Evolutionary conservation across 768 basidiomycete species (phyloP).

Genomic region (Calocera viscosa): DNA sequence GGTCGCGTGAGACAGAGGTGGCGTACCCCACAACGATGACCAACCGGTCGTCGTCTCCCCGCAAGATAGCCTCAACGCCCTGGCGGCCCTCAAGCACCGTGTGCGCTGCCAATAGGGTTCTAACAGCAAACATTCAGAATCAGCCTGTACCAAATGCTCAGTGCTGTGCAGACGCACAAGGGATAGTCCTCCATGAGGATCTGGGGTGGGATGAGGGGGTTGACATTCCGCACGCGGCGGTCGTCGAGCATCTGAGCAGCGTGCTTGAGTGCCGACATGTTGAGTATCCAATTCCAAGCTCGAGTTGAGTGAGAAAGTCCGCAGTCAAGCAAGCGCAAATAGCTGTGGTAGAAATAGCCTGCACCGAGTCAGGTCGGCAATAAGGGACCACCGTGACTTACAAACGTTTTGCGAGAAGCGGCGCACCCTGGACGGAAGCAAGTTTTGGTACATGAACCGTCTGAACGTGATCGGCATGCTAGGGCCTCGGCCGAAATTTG

Average conservation of each 20-base stretch:
- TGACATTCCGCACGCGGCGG: slow-evolving; percentile 67
- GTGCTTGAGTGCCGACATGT: slow-evolving; percentile 46
- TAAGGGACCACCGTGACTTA: background rate
- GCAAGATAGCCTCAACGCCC: slow-evolving; percentile 63
- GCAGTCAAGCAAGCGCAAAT: background rate
- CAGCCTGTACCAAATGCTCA: slow-evolving; percentile 8
- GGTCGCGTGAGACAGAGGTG: background rate
- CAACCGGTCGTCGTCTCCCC: slow-evolving; percentile 81
- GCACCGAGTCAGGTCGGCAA: background rate
- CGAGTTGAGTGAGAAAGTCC: background rate
- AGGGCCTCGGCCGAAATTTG: background rate
- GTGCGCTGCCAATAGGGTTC: slow-evolving; percentile 67
- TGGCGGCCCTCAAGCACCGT: slow-evolving; percentile 80
- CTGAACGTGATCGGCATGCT: background rate
- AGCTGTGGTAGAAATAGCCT: background rate
- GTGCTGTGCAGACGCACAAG: slow-evolving; percentile 35
- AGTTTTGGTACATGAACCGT: background rate
- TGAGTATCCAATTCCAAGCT: background rate
- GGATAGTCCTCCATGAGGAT: slow-evolving; percentile 91
- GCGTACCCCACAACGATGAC: slow-evolving; percentile 80
- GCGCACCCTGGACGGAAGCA: slow-evolving; percentile 1
- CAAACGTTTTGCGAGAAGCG: slow-evolving; percentile 1
- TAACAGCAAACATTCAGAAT: slow-evolving; percentile 24
- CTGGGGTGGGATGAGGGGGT: slow-evolving; percentile 87
- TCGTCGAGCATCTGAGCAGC: slow-evolving; percentile 76